Percentiles rank a stretch among this genome's conserved stretches.
Evolutionary conservation across 2,329 filamentous ascomycete genomes (phyloP).

Genomic region (Curvularia verruculosa): DNA sequence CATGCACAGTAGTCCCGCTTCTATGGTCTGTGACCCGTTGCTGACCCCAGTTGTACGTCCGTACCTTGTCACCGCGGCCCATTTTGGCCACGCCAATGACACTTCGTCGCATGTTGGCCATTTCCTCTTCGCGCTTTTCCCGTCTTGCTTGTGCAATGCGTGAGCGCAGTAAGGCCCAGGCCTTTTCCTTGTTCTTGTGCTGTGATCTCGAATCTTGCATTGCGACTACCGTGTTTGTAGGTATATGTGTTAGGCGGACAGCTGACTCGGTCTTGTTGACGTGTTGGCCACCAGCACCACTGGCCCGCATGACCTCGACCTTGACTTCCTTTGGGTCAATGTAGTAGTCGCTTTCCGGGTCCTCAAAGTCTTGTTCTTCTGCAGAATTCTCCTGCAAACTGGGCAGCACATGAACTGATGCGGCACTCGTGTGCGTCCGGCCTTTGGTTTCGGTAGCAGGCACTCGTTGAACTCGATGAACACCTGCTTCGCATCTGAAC

Average conservation of each 20-base stretch:
- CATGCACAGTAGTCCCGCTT: constrained; percentile 78
- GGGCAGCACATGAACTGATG: constrained; percentile 89
- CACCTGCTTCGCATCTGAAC: constrained; percentile 86
- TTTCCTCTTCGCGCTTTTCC: constrained; percentile 83
- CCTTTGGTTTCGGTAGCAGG: constrained; percentile 90
- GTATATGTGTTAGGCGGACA: constrained; percentile 87
- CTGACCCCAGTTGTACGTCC: constrained; percentile 84
- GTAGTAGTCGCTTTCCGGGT: constrained; percentile 91
- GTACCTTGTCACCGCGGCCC: constrained; percentile 89
- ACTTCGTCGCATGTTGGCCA: constrained; percentile 74
- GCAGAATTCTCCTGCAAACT: constrained; percentile 68
- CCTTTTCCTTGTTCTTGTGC: constrained; percentile 82
- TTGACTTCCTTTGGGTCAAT: constrained; percentile 82
- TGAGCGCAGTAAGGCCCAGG: constrained; percentile 84
- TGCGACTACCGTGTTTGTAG: constrained; percentile 82
- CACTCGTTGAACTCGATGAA: constrained; percentile 93
- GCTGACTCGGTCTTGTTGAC: constrained; percentile 99
- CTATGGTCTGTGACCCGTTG: constrained; percentile 89
- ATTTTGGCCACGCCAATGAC: constrained; percentile 80
- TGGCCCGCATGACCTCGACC: constrained; percentile 86
- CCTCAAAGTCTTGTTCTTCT: constrained; percentile 68
- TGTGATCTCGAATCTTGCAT: constrained; percentile 95
- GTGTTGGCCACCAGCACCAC: constrained; percentile 93
- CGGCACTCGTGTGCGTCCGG: constrained; percentile 90
- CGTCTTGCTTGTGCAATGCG: constrained; percentile 79